Percentiles rank a stretch among this genome's conserved stretches.
Conservation (phyloP, 2,329 filamentous ascomycete species). For the Stachybotrys elegans region DNA sequence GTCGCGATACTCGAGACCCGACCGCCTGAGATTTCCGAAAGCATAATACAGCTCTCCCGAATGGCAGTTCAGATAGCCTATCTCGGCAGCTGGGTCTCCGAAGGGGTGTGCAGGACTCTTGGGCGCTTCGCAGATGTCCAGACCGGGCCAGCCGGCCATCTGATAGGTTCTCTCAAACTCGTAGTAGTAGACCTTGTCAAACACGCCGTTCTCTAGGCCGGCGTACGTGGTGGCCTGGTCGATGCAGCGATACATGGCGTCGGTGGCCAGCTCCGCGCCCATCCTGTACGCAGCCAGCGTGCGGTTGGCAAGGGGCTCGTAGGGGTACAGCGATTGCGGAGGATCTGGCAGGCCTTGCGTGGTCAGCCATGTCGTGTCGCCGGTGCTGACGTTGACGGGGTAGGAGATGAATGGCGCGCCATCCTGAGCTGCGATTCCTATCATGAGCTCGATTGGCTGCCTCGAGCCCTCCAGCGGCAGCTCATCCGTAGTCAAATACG, state of each 20-base stretch:
- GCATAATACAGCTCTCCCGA: conserved; percentile 2
- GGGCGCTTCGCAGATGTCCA: conserved; percentile 1
- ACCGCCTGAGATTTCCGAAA: conserved; percentile 1
- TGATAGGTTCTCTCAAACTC: conserved; percentile 2
- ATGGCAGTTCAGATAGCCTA: conserved; percentile 1
- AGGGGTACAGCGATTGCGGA: background rate
- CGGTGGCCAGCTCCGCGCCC: conserved; percentile 1
- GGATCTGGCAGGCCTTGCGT: background rate
- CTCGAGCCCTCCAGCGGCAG: background rate
- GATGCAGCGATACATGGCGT: conserved; percentile 3
- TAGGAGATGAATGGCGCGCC: background rate
- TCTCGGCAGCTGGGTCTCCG: background rate
- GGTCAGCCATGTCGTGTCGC: background rate
- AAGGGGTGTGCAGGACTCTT: background rate
- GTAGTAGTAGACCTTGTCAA: conserved; percentile 3
- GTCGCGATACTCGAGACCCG: background rate
- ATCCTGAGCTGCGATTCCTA: conserved; percentile 1
- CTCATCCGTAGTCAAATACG: background rate
- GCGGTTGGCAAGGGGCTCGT: background rate
- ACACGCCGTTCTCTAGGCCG: background rate
- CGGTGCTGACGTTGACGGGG: background rate
- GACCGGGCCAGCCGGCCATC: conserved; percentile 1
- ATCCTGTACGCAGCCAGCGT: background rate
- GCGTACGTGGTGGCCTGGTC: conserved; percentile 2
- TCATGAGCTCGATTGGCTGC: conserved; percentile 1